phyloP scores from a whole-genome alignment of 1,284 basidiomycete species.

The Polyporus tsugae region DNA sequence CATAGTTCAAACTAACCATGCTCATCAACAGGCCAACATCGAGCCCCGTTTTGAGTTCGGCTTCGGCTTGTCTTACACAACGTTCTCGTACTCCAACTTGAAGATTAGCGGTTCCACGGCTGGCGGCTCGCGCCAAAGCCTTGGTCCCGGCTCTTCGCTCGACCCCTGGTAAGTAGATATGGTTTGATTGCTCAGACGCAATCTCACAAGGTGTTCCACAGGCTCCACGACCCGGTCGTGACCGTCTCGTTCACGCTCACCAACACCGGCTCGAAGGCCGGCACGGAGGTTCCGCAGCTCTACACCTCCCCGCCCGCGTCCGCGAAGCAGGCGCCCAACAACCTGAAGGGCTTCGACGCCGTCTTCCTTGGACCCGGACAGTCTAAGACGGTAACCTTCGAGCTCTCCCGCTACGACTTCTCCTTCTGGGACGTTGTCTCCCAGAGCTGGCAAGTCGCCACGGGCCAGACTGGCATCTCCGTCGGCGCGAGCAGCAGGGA shows the following conservation, averaged over 20 bases:
- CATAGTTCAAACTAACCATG: not conserved
- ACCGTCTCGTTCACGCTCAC: constrained; percentile 44
- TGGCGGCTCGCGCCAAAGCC: constrained; percentile 40
- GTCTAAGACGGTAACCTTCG: constrained; percentile 55
- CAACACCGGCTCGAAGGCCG: constrained; percentile 46
- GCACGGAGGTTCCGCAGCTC: constrained; percentile 63
- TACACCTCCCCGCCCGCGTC: constrained; percentile 68
- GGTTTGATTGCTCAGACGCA: not conserved
- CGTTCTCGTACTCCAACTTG: constrained; percentile 48
- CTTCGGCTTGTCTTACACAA: constrained; percentile 52
- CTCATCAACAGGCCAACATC: constrained; percentile 36
- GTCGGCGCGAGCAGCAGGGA: constrained; percentile 43
- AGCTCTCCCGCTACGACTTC: constrained; percentile 70
- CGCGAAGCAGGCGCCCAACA: constrained; percentile 64
- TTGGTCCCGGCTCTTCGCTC: constrained; percentile 40
- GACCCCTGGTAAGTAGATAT: constrained; percentile 40
- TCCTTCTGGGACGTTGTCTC: constrained; percentile 40
- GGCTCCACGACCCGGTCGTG: constrained; percentile 44
- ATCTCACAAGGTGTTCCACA: constrained; percentile 6
- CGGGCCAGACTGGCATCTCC: constrained; percentile 37
- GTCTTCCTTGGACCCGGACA: constrained; percentile 58
- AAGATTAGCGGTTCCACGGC: constrained; percentile 36
- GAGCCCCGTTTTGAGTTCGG: constrained; percentile 50
- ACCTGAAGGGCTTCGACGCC: constrained; percentile 74
- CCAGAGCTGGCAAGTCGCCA: constrained; percentile 40